Evolutionary conservation across 164 flowering plant species (phyloP), one percentile per base, ranked within the genome.

Genomic region (Kalanchoe fedtschenkoi): DNA sequence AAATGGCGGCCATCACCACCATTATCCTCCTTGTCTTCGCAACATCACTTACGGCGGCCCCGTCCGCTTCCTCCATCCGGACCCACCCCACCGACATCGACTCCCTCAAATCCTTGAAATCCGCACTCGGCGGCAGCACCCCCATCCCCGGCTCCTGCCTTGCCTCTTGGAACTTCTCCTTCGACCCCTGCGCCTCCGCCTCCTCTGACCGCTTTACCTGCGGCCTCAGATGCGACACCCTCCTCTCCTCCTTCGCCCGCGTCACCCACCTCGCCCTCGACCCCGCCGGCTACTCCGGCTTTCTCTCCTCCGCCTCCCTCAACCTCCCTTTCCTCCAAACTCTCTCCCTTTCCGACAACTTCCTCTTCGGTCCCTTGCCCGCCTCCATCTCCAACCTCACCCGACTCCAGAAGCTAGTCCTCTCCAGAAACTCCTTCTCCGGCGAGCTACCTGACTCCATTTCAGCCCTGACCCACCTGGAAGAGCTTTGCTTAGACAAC

Each of bases 201-300:
- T 80, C 74, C 75, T 39, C 79, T 65, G 82, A 82, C 0, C 71
- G 59, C 6, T 93, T 93, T 86, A 93, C 84, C 16, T 93, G 99
- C 68, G 99, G 99, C 29, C 77, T 93, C 79, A 68, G 89, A 37
- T 93, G 98, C 77, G 87, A 81, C 66, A 6, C 60, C 44, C 53
- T 62, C 5, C 72, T 41, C 24, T 33, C 42, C 15, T 77, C 77
- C 38, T 1, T 33, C 5, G 71, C 72, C 53, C 81, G 97, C 43
- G 78, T 93, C 73, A 88, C 95, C 8, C 93, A 90, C 35, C 76
- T 93, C 80, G 70, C 65, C 56, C 96, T 93, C 42, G 99, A 93
- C 78, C 76, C 70, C 34, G 88, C 96, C 3, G 88, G 91, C 37
- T 93, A 93, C 80, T 54, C 88, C 17, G 95, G 88, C 21, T 65